Evolutionary conservation across 208 protist genomes (phyloP).

Genomic region (Leishmania tarentolae): DNA sequence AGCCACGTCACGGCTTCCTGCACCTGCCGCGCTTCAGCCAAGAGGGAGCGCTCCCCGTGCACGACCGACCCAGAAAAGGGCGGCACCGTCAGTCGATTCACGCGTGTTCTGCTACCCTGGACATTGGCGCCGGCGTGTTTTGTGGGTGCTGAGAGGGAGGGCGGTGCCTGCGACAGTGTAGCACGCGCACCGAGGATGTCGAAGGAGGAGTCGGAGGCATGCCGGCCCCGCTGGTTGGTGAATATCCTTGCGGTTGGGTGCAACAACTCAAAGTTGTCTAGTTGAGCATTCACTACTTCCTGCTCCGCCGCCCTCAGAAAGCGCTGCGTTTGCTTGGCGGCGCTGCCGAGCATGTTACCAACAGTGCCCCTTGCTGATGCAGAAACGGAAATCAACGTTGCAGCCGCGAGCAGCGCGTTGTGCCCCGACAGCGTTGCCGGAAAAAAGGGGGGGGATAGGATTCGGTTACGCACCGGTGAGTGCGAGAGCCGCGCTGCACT

Average conservation of each 20-base stretch:
- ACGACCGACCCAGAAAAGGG: conserved; percentile 20
- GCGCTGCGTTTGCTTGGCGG: not conserved
- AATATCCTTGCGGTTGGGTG: not conserved
- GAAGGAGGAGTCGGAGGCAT: conserved; percentile 16
- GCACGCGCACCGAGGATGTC: not conserved
- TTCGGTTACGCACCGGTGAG: not conserved
- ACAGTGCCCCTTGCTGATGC: not conserved
- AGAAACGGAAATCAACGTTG: not conserved
- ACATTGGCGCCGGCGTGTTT: not conserved
- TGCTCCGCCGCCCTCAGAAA: conserved; percentile 7
- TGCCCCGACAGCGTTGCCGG: not conserved
- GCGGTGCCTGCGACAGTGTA: not conserved
- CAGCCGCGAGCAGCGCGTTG: not conserved
- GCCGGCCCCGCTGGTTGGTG: not conserved
- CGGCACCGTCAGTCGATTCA: conserved; percentile 19
- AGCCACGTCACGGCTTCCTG: conserved; percentile 51
- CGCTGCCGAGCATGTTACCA: conserved; percentile 1
- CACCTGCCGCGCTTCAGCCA: conserved; percentile 33
- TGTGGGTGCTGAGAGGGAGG: not conserved
- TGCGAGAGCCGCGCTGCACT: not conserved
- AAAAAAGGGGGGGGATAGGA: not conserved
- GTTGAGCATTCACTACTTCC: conserved; percentile 25
- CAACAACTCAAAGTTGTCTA: conserved; percentile 16
- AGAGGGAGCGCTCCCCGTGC: conserved; percentile 24
- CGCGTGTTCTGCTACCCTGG: not conserved